phyloP scores from a whole-genome alignment of 768 basidiomycete species.

The Lentinula edodes region DNA sequence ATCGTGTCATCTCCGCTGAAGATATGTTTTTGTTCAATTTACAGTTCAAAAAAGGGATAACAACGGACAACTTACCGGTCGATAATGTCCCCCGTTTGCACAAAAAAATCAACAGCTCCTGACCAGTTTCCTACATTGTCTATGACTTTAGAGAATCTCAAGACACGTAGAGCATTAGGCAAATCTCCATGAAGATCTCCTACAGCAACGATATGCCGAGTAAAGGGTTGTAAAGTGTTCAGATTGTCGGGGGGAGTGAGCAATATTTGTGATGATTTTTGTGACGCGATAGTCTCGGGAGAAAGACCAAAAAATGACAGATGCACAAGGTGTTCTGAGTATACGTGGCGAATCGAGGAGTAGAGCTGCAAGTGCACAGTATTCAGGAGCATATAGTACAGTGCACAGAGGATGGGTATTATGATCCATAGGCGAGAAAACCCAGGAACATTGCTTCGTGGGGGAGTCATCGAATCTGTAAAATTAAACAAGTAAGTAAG shows the following conservation, averaged over 20 bases:
- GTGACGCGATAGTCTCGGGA: neutral
- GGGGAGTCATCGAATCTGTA: neutral
- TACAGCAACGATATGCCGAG: conserved; percentile 72
- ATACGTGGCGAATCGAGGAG: neutral
- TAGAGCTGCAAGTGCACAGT: neutral
- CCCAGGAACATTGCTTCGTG: neutral
- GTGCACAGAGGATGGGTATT: neutral
- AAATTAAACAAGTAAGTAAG: neutral
- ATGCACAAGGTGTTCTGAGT: neutral
- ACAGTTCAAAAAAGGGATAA: neutral
- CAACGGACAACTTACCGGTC: conserved; percentile 55
- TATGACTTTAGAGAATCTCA: conserved; percentile 75
- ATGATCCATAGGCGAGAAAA: neutral
- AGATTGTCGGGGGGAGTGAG: neutral
- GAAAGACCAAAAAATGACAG: neutral
- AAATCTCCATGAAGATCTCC: conserved; percentile 93
- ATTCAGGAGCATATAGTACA: neutral
- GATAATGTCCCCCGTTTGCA: conserved; percentile 95
- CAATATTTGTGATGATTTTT: neutral
- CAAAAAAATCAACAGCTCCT: conserved; percentile 77
- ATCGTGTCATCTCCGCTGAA: conserved; percentile 87
- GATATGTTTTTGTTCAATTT: neutral
- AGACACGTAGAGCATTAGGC: conserved; percentile 69
- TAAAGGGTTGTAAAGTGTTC: conserved; percentile 20
- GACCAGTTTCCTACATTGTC: conserved; percentile 75